Conservation (phyloP, 805 yeast species). For the Blastobotrys muscicola region DNA sequence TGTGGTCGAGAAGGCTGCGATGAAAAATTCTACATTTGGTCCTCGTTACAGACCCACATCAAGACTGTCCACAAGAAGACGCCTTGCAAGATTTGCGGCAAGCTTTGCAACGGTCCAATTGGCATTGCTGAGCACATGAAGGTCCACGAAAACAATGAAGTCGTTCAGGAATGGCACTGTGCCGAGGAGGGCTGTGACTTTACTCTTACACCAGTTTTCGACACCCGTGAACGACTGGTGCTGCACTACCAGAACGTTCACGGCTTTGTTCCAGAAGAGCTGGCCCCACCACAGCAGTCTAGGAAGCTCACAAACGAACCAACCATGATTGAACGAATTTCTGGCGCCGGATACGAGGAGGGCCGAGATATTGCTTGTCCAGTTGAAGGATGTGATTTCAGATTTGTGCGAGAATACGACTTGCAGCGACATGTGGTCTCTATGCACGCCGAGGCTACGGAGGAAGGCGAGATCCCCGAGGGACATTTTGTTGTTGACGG, state of each 20-base stretch:
- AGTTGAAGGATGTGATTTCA: conserved; percentile 22
- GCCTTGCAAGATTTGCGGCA: conserved; percentile 55
- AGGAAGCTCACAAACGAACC: conserved; percentile 8
- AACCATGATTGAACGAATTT: conserved; percentile 24
- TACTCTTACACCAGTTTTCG: conserved; percentile 1
- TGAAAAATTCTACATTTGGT: conserved; percentile 17
- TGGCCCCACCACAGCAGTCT: background rate
- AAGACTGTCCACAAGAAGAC: conserved; percentile 66
- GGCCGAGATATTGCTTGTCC: conserved; percentile 26
- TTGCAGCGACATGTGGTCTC: conserved; percentile 27
- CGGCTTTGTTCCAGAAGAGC: conserved; percentile 26
- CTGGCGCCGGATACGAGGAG: conserved; percentile 28
- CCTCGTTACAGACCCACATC: conserved; percentile 56
- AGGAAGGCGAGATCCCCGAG: background rate
- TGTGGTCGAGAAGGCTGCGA: conserved; percentile 21
- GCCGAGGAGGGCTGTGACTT: conserved; percentile 35
- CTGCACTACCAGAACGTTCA: conserved; percentile 48
- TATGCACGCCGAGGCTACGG: conserved; percentile 8
- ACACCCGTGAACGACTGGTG: conserved; percentile 41
- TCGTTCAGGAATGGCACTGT: conserved; percentile 61
- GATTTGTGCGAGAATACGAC: conserved; percentile 32
- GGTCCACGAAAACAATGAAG: conserved; percentile 48
- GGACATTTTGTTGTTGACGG: background rate
- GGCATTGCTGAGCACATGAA: conserved; percentile 69
- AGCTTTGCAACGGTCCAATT: conserved; percentile 60